Conservation (phyloP, 176 grass and related monocot genomes). For the Triticum aestivum region DNA sequence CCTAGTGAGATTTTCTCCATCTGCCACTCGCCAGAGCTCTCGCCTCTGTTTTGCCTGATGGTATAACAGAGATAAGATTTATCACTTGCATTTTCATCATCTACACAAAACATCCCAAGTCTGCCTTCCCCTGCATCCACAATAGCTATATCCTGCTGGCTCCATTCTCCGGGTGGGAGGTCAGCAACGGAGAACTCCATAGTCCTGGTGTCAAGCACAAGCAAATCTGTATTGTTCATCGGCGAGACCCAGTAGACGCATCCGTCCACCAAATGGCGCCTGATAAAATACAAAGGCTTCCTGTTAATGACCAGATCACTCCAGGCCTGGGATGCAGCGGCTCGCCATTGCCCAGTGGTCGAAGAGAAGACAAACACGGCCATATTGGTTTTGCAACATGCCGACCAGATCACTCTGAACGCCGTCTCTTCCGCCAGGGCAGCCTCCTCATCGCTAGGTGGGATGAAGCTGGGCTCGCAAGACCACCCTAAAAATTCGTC, state of each 20-base stretch:
- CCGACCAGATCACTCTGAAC: background rate
- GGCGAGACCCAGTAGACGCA: background rate
- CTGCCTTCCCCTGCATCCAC: background rate
- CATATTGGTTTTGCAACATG: background rate
- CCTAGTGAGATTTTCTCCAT: constrained; percentile 35
- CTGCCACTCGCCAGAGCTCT: background rate
- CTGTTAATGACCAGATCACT: background rate
- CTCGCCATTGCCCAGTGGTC: background rate
- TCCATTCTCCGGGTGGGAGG: background rate
- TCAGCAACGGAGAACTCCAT: background rate
- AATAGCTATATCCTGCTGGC: no score
- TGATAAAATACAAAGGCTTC: no score
- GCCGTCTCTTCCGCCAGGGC: background rate
- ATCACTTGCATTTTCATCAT: background rate
- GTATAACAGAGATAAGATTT: constrained; percentile 1
- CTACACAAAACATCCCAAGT: background rate
- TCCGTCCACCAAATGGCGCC: background rate
- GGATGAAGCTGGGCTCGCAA: background rate
- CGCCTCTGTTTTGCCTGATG: background rate
- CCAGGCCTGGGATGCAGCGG: background rate
- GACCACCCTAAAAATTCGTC: no score
- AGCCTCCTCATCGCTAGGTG: background rate
- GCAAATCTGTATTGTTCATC: background rate
- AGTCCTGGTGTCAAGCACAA: background rate
- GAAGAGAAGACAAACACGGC: background rate